These are phyloP conservation scores for Suhomyces yuchorum DNA, from an alignment of 1,139 yeast species.

Conservation along the genomic window DNA sequence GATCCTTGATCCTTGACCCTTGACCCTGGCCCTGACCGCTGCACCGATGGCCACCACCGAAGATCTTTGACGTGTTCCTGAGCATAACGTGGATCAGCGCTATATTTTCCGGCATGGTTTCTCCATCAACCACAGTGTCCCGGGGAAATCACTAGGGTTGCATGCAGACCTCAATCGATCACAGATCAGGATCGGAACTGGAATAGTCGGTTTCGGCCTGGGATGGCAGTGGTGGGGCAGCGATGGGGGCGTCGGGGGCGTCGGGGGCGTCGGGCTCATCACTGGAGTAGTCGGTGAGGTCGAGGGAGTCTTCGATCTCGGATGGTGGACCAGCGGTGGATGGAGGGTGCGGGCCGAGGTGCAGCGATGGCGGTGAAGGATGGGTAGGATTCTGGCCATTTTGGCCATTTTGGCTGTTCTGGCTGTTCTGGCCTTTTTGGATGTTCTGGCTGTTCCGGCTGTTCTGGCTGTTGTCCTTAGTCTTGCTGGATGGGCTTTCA, in stretches of 20 bases:
- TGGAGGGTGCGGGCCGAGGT: no score
- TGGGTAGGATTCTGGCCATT: no score
- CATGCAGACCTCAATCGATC: not conserved
- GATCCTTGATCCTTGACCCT: no score
- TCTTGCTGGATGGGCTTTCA: no score
- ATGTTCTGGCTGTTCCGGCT: no score
- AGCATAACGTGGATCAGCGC: not conserved
- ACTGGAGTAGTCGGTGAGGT: slow-evolving; percentile 5
- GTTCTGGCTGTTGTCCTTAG: no score
- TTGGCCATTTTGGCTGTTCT: no score
- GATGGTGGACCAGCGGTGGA: not conserved
- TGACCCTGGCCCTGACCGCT: not conserved
- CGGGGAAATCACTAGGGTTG: not conserved
- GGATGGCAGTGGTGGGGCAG: not conserved
- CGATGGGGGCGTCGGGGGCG: not conserved
- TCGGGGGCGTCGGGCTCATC: not conserved
- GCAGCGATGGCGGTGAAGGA: no score
- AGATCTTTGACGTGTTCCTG: not conserved
- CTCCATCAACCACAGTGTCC: not conserved
- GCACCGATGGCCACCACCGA: not conserved
- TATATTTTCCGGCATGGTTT: not conserved
- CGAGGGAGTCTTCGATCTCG: slow-evolving; percentile 1
- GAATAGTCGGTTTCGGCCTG: not conserved
- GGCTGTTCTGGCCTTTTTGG: no score
- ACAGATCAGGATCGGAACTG: not conserved